Evolutionary conservation across 1,284 basidiomycete genomes (phyloP), one percentile per base, ranked within the genome.

Genomic region (Retiboletus flavoniger): DNA sequence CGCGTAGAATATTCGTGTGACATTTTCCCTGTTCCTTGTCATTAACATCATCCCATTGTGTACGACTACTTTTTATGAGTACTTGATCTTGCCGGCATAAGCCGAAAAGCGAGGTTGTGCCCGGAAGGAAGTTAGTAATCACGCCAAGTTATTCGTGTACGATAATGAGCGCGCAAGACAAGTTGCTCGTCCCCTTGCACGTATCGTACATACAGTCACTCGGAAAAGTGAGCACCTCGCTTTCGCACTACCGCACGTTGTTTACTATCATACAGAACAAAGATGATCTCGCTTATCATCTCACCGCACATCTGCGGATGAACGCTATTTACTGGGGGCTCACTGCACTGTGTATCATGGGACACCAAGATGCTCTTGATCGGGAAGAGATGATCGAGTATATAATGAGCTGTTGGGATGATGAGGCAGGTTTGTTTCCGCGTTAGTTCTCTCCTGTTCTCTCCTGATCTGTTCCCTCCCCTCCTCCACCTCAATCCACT

Each of bases 281-380:
- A 59, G 83, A 93, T 76, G 92, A 94, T 62, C 79, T 96, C n/a
- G 79, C 84, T 1, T 99, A 98, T 75, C 93, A 98, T 71, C 79
- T 96, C 42, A 97, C 95, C 0, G 82, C 94, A 8, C 96, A 99
- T 73, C 80, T 99, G 8, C 91, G 96, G 9, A 79, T 98, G 74
- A 99, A 98, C 70, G 96, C 95, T 9, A 81, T 98, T 16, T 99
- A 98, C 73, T 99, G 96, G 96, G 96, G 93, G 10, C 77, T 96
- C 26, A 93, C 90, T 0, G 93, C 96, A 0, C 75, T 97, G 3
- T 88, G 82, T 47, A 78, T 95, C 29, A 89, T 99, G 84, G 82
- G 81, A 0, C 82, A 81, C 26, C 77, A 84, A 43, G 87, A 95
- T 46, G 91, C 91, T 0, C 74, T 99, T 19, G 81, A 89, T 60